These are phyloP conservation scores for Trichothecium sympodiale DNA, from an alignment of 2,329 filamentous ascomycete species.

Conservation along the genomic window DNA sequence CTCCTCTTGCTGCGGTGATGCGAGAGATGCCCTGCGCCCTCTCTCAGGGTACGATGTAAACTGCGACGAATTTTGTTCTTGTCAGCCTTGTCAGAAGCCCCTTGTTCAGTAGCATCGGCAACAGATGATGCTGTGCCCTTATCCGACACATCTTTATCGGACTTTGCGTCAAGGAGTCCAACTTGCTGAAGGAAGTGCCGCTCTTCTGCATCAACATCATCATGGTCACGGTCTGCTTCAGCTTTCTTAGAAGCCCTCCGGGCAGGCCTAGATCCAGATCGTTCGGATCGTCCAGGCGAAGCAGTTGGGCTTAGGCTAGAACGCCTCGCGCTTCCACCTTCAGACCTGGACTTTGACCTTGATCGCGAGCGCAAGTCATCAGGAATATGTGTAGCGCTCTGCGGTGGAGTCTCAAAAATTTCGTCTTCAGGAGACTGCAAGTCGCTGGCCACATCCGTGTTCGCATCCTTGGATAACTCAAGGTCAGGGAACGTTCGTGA, in stretches of 20 bases:
- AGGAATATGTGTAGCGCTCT: conserved; percentile 11
- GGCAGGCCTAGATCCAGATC: too few species aligned
- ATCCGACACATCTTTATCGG: conserved; percentile 18
- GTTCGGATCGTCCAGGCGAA: too few species aligned
- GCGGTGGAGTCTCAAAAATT: conserved; percentile 18
- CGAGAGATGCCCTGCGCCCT: conserved; percentile 56
- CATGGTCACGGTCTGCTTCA: conserved; percentile 12
- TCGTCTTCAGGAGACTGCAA: conserved; percentile 16
- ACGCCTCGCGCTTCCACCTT: conserved; percentile 14
- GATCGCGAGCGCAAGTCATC: too few species aligned
- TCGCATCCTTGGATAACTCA: conserved; percentile 1
- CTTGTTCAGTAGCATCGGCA: conserved; percentile 18
- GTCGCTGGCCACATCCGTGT: conserved; percentile 8
- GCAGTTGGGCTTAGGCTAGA: too few species aligned
- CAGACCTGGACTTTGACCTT: conserved; percentile 6
- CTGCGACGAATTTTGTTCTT: conserved; percentile 69
- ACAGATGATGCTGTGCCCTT: conserved; percentile 23
- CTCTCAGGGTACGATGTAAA: conserved; percentile 79
- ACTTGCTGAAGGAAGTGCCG: conserved; percentile 56
- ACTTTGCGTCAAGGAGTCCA: conserved; percentile 43
- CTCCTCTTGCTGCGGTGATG: conserved; percentile 66
- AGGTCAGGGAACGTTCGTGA: background rate
- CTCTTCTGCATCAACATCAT: conserved; percentile 54
- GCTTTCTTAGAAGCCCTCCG: too few species aligned
- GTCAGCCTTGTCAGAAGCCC: conserved; percentile 38